phyloP scores from a whole-genome alignment of 495 filamentous ascomycete species.

The Neurospora sp. region DNA sequence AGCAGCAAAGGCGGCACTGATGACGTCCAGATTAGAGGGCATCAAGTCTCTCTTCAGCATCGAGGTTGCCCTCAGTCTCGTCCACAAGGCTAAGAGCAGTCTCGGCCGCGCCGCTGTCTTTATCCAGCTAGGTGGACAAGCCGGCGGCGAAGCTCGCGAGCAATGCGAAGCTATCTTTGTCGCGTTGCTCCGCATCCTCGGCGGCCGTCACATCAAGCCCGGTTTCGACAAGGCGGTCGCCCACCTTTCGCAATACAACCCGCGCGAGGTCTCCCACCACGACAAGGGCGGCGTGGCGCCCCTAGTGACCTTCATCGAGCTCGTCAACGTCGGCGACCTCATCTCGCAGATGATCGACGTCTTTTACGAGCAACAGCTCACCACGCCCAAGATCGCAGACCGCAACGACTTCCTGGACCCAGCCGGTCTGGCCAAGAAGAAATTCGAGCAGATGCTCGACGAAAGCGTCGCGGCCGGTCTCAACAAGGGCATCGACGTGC shows the following conservation, averaged over 20 bases:
- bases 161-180: conserved; percentile 92
- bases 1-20: conserved; percentile 90
- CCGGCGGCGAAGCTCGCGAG: conserved; percentile 72
- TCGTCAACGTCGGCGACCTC: conserved; percentile 96
- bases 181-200: conserved; percentile 68
- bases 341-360: conserved; percentile 99
- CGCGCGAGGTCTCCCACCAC: conserved; percentile 71
- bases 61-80: conserved; percentile 81
- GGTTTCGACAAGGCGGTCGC: conserved; percentile 89
- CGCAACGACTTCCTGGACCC: conserved; percentile 91
- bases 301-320: conserved; percentile 88
- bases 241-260: conserved; percentile 85
- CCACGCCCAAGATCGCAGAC: conserved; percentile 71
- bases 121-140: conserved; percentile 65
- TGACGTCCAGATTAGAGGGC: conserved; percentile 87
- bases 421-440: conserved; percentile 88
- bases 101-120: conserved; percentile 80
- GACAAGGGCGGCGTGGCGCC: conserved; percentile 68
- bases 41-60: conserved; percentile 93
- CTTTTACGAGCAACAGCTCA: conserved; percentile 93
- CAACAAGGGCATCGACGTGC: conserved; percentile 94
- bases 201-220: conserved; percentile 74
- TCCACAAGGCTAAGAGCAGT: conserved; percentile 82
- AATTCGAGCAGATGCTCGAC: conserved; percentile 98
- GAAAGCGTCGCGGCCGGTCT: conserved; percentile 92